Base-by-base conservation (phyloP, 2,329 filamentous ascomycete species). In the Cladorrhinum sp. region DNA sequence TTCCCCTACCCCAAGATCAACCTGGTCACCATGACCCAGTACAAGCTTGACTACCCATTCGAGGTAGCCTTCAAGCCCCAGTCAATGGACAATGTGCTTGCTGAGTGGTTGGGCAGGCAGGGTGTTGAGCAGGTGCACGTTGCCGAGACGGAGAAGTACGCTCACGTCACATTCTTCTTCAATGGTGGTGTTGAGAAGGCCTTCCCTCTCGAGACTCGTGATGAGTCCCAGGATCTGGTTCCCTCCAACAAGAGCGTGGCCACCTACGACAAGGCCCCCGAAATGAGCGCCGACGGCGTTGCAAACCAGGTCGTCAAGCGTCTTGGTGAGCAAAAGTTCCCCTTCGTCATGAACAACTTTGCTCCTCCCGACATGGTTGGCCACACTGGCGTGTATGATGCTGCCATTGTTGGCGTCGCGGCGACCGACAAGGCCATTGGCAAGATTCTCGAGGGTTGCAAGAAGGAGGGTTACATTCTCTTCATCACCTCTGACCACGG, bases 261-360 rank as follows among this genome's bases (percentile, higher is more conserved):
- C 23, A 99, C 95, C 30, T 99, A 99, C 78, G 95, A 99, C 76
- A 83, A 91, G 70, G 88, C 96, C 52, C 95, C 95, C 51, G 91
- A 94, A 79, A 99, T 99, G 95, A 96, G 91, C 71, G 94, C 93
- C 67, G 91, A 88, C 69, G 90, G 84, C 50, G 95, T 99, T 14
- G 95, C 91, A 55, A 84, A 96, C 72, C 94, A 96, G 80, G 89
- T 96, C 62, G 86, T 81, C 75, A 95, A 97, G 82, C 88, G 93
- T 62, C 88, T 99, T 67, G 85, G 77, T 24, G 91, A 96, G 76
- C 86, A 89, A 72, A 87, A 90, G 73, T 97, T 93, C 79, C 92
- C 95, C 73, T 98, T 99, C 73, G 83, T 99, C 76, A 99, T 99
- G 95, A 97, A 98, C 87, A 99, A 99, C 86, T 98, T 99, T 78